Conservation (phyloP, 768 basidiomycete genomes). For the Psilocybe cyanescens region DNA sequence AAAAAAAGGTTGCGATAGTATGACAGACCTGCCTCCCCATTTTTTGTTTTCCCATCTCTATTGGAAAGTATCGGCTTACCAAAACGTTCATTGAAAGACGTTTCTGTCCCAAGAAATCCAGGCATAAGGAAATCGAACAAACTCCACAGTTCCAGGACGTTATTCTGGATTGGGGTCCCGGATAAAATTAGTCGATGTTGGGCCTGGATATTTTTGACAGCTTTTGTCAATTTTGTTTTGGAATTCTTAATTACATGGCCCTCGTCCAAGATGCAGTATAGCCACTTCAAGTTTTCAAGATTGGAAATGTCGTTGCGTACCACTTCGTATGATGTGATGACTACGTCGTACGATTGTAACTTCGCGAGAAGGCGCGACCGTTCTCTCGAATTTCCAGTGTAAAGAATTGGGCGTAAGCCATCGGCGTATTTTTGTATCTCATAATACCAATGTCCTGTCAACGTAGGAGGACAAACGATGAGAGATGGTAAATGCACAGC, state of each 20-base stretch:
- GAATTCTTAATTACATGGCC: slow-evolving; percentile 99
- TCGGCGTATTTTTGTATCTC: slow-evolving; percentile 93
- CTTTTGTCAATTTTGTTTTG: slow-evolving; percentile 96
- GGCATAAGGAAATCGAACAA: slow-evolving; percentile 99
- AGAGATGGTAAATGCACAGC: slow-evolving; percentile 89
- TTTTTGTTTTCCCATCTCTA: slow-evolving; percentile 94
- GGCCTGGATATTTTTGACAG: slow-evolving; percentile 88
- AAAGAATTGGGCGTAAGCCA: slow-evolving; percentile 82
- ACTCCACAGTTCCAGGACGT: slow-evolving; percentile 97
- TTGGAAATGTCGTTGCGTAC: slow-evolving; percentile 91
- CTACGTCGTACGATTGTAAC: slow-evolving; percentile 78
- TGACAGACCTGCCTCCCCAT: slow-evolving; percentile 86
- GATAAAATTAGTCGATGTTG: slow-evolving; percentile 95
- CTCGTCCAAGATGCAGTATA: slow-evolving; percentile 97
- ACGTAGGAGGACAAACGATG: slow-evolving; percentile 95
- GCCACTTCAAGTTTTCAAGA: slow-evolving; percentile 78
- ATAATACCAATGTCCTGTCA: slow-evolving; percentile 99
- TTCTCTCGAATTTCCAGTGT: slow-evolving; percentile 87
- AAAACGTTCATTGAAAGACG: slow-evolving; percentile 93
- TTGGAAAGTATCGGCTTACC: slow-evolving; percentile 95
- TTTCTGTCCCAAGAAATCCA: slow-evolving; percentile 95
- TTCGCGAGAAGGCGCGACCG: slow-evolving; percentile 69
- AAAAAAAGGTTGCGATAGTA: neutral
- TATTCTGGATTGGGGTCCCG: slow-evolving; percentile 99
- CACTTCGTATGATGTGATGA: slow-evolving; percentile 97